A percentile compares a stretch with the other conserved stretches of the same genome.
Conservation (phyloP, 352 stramenopile species). For the Thalassiosira livingstoniorum region DNA sequence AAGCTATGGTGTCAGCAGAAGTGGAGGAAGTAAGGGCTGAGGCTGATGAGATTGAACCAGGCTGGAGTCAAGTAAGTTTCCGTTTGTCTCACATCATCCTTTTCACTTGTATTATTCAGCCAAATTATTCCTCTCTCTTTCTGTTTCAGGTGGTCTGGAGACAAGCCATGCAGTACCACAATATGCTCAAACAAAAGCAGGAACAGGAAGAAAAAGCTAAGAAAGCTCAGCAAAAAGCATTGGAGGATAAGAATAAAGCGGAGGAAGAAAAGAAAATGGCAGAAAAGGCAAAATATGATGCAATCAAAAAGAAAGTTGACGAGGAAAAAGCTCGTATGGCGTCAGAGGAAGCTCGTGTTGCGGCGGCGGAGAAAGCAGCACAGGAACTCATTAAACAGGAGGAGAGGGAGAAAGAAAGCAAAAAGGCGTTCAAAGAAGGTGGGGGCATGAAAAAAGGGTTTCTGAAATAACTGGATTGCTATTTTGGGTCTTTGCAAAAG, state of each 20-base stretch:
- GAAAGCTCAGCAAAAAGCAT: constrained; percentile 60
- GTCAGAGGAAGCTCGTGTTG: constrained; percentile 25
- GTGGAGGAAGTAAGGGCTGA: constrained; percentile 88
- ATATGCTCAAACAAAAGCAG: constrained; percentile 85
- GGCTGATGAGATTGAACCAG: constrained; percentile 87
- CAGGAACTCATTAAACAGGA: constrained; percentile 79
- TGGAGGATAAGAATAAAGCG: constrained; percentile 55
- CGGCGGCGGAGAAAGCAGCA: constrained; percentile 71
- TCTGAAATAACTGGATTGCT: constrained; percentile 69
- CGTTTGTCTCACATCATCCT: background rate
- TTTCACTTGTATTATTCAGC: background rate
- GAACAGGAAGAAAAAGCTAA: constrained; percentile 72
- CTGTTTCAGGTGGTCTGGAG: constrained; percentile 81
- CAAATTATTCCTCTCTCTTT: constrained; percentile 33
- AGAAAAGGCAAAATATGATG: constrained; percentile 62
- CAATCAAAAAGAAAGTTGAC: constrained; percentile 47
- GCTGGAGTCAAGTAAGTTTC: constrained; percentile 83
- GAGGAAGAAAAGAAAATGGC: constrained; percentile 39
- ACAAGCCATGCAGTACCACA: constrained; percentile 86
- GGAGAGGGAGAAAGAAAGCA: constrained; percentile 75
- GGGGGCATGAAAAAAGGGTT: constrained; percentile 83
- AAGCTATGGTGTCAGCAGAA: constrained; percentile 85
- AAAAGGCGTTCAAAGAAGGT: constrained; percentile 73
- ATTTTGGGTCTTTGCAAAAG: too few relatives aligned
- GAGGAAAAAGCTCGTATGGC: constrained; percentile 42